A percentile compares a stretch with the other conserved stretches of the same genome.
Conservation (phyloP, 345 rosid genomes). For the Lepidium didymum region DNA sequence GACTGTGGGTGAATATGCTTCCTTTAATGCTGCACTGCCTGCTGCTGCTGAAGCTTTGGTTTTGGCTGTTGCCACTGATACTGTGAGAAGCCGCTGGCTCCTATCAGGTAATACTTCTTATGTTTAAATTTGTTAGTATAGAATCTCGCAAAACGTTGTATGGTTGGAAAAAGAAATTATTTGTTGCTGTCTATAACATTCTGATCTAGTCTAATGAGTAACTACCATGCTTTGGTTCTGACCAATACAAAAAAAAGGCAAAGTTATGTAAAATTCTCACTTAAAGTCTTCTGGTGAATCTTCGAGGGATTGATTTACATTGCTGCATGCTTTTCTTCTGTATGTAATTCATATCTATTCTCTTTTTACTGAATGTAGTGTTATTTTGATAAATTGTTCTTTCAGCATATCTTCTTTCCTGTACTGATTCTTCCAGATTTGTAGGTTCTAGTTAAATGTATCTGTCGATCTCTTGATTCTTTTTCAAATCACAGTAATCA, state of each 20-base stretch:
- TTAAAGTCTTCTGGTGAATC: neutral
- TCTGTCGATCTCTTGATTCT: neutral
- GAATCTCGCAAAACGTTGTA: neutral
- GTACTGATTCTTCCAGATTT: neutral
- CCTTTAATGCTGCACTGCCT: slow-evolving; percentile 36
- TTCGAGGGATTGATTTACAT: neutral
- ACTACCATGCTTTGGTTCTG: neutral
- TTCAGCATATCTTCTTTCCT: neutral
- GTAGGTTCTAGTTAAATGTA: neutral
- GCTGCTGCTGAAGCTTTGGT: slow-evolving; percentile 40
- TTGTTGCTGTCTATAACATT: too few relatives aligned
- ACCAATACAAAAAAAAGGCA: neutral
- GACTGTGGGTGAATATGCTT: slow-evolving; percentile 81
- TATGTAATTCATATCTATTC: neutral
- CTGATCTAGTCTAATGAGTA: neutral
- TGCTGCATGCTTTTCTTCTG: neutral
- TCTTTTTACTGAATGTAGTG: neutral
- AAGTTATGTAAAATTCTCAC: neutral
- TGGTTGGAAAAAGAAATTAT: neutral
- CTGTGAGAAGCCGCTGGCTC: slow-evolving; percentile 31
- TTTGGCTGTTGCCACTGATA: slow-evolving; percentile 58
- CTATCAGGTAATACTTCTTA: slow-evolving; percentile 43
- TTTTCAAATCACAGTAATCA: neutral
- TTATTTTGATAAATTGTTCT: neutral
- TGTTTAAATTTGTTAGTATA: neutral